Evolutionary conservation across 371 early-diverging fungal species (phyloP).

Genomic region (Chytridiales sp.): DNA sequence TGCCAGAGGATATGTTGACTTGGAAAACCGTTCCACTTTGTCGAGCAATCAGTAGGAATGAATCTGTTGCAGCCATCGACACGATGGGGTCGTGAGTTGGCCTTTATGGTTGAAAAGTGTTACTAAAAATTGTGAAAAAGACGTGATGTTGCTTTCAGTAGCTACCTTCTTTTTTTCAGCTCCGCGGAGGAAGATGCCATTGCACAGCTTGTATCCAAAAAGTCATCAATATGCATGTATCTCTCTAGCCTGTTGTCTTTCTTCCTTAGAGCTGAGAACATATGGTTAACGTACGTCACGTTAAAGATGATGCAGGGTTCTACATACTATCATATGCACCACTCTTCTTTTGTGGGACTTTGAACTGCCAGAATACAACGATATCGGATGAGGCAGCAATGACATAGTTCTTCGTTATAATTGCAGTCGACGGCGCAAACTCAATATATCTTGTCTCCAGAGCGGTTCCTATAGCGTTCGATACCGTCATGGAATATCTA

Average conservation of each 20-base stretch:
- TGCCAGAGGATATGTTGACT: conserved; percentile 39
- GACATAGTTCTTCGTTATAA: conserved; percentile 36
- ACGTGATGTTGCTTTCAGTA: too few species aligned
- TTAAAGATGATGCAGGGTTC: background rate
- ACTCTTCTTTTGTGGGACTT: conserved; percentile 29
- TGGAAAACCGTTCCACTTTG: conserved; percentile 44
- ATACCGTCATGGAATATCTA: conserved; percentile 43
- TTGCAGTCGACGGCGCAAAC: conserved; percentile 42
- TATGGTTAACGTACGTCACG: too few species aligned
- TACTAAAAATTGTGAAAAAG: background rate
- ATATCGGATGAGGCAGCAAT: conserved; percentile 40
- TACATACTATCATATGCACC: conserved; percentile 40
- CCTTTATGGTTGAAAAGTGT: too few species aligned
- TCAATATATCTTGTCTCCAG: conserved; percentile 46
- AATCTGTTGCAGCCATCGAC: conserved; percentile 38
- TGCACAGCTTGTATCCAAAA: conserved; percentile 21
- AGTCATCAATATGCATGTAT: conserved; percentile 48
- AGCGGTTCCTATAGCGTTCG: conserved; percentile 48
- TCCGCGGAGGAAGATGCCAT: conserved; percentile 21
- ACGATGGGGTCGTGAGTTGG: conserved; percentile 42
- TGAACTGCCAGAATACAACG: conserved; percentile 46
- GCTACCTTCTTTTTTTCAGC: conserved; percentile 26
- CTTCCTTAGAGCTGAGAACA: conserved; percentile 1
- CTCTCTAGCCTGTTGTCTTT: conserved; percentile 34
- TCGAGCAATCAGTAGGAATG: conserved; percentile 39